Evolutionary conservation across 2,329 filamentous ascomycete species (phyloP).

Genomic region (Chrysosporium queenslandicum): DNA sequence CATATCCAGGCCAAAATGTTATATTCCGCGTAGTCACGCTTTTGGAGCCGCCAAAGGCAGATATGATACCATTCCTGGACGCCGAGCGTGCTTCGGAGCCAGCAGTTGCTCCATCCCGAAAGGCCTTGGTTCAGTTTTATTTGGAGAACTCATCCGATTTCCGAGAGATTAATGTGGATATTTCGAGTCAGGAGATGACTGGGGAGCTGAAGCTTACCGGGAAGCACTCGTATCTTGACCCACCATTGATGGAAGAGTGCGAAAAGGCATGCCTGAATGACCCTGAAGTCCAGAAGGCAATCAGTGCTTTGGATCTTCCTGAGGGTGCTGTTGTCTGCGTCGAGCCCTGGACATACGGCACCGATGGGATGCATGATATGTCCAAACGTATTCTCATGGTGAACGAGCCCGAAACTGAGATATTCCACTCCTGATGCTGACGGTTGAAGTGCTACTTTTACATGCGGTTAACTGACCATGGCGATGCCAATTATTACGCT

Average conservation of each 20-base stretch:
- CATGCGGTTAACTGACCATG: conserved; percentile 33
- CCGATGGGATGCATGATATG: conserved; percentile 46
- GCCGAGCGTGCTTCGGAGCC: too few species aligned
- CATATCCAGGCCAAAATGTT: too few species aligned
- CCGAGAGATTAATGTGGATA: too few species aligned
- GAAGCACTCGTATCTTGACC: conserved; percentile 42
- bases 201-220: conserved; percentile 26
- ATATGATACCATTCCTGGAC: too few species aligned
- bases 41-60: too few species aligned
- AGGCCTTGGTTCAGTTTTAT: too few species aligned
- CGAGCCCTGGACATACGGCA: conserved; percentile 49
- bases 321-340: conserved; percentile 38
- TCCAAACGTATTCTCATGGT: conserved; percentile 14
- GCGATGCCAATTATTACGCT: conserved; percentile 48
- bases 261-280: too few species aligned
- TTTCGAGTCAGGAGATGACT: conserved; percentile 19
- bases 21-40: too few species aligned
- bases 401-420: not conserved
- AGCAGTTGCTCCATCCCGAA: too few species aligned
- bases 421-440: conserved; percentile 6
- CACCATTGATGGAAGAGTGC: conserved; percentile 42
- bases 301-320: conserved; percentile 42
- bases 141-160: too few species aligned
- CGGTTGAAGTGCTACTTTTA: conserved; percentile 30
- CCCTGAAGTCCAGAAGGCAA: too few species aligned